Evolutionary conservation across 176 grass and related monocot genomes (phyloP), one percentile per base, ranked within the genome.

Genomic region (Avena insularis): DNA sequence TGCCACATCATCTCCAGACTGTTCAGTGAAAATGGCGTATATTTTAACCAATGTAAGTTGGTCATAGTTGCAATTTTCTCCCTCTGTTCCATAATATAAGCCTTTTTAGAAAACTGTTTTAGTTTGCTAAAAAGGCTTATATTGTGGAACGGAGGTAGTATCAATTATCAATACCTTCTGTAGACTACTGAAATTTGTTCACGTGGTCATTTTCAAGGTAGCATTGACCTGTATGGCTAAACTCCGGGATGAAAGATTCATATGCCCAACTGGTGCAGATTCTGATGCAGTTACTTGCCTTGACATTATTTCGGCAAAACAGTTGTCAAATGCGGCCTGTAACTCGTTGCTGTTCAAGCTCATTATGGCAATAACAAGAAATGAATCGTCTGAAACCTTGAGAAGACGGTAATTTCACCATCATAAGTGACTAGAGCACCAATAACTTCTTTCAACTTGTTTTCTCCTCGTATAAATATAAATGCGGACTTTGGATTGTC

Each of bases 221-320:
- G 85, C 96, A 40, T 83, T 98, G 88, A 98, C 96, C 48, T 98
- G 93, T 85, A 96, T 98, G 93, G 96, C 96, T 72, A 98, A 98
- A 88, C 80, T 98, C 60, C 85, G 96, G 77, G 96, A 98, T 79
- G 96, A 98, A 89, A 96, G 93, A 86, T 98, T 96, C 72, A 51
- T 92, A 61, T 98, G 92, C 84, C 92, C 92, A 83, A 82, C 59
- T 78, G 87, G 92, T 77, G 83, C 89, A 2, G 92, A 98, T 87
- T 96, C 96, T 88, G 96, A 98, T 90, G 91, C 70, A 46, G 94
- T 98, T 57, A 93, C 90, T 20, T 93, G 92, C 53, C 59, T 95
- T 88, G 93, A 98, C 71, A 94, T 98, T 79, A 93, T 98, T 82
- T 93, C 83, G 2, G 86, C 82, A 45, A 98, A 94, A 43, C 90